Percentiles rank a stretch among this genome's conserved stretches.
Evolutionary conservation across 306 rosid species (phyloP).

Genomic region (Begonia peltatifolia): DNA sequence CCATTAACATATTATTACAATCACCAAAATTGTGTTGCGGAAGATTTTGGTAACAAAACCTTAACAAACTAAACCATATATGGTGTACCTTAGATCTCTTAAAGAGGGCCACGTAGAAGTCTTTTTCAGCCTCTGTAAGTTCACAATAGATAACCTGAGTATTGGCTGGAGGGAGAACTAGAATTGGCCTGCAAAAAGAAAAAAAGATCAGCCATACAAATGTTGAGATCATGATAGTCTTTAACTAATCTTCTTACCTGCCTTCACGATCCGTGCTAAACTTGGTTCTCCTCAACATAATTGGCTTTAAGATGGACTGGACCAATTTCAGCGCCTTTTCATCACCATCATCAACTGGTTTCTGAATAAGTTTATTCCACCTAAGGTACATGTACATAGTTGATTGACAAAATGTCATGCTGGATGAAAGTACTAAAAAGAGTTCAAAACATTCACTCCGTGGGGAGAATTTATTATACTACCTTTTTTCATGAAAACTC

Average conservation of each 20-base stretch:
- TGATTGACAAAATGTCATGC: slow-evolving; percentile 6
- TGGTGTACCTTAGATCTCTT: slow-evolving; percentile 68
- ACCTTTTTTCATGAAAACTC: too few species aligned
- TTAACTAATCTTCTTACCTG: slow-evolving; percentile 31
- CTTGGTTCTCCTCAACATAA: slow-evolving; percentile 96
- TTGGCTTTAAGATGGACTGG: slow-evolving; percentile 80
- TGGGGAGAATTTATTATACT: not conserved
- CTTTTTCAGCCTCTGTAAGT: slow-evolving; percentile 81
- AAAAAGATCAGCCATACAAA: slow-evolving; percentile 10
- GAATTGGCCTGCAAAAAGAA: slow-evolving; percentile 61
- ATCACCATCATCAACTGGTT: slow-evolving; percentile 95
- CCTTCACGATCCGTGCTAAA: slow-evolving; percentile 80
- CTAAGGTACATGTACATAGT: slow-evolving; percentile 20
- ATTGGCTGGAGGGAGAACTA: slow-evolving; percentile 94
- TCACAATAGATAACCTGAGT: slow-evolving; percentile 73
- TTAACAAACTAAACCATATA: not conserved
- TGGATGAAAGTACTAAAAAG: slow-evolving; percentile 10
- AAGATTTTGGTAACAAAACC: too few species aligned
- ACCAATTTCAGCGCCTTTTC: slow-evolving; percentile 80
- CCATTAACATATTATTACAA: not conserved
- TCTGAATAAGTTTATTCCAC: slow-evolving; percentile 97
- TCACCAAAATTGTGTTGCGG: too few species aligned
- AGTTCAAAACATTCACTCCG: not conserved
- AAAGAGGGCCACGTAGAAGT: slow-evolving; percentile 81
- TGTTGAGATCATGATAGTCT: slow-evolving; percentile 10